Percentiles rank a stretch among this genome's conserved stretches.
These are phyloP conservation scores for Heterobasidion annosum DNA, from an alignment of 1,284 basidiomycete genomes.

Conservation along the genomic window DNA sequence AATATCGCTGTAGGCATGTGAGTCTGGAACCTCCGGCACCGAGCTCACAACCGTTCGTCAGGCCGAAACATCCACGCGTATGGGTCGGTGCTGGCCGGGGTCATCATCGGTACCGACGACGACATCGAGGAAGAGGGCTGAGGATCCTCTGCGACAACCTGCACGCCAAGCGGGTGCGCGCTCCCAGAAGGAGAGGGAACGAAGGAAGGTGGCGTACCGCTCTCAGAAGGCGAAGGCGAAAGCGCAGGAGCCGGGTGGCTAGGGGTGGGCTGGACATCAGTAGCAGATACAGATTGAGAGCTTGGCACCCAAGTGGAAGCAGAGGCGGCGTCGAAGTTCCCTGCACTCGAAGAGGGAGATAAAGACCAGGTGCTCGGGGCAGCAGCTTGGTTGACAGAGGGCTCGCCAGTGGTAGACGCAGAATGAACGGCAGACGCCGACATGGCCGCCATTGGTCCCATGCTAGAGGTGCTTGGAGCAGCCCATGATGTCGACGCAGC, in stretches of 20 bases:
- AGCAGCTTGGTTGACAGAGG: neutral
- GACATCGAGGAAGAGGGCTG: neutral
- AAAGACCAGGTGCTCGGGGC: conserved; percentile 3
- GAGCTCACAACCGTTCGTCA: conserved; percentile 1
- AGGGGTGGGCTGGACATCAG: neutral
- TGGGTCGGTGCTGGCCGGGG: conserved; percentile 27
- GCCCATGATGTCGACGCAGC: neutral
- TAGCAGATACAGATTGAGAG: neutral
- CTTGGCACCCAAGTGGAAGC: neutral
- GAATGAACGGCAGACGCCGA: neutral
- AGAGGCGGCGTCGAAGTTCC: neutral
- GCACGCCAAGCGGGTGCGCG: conserved; percentile 7
- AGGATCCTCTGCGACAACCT: conserved; percentile 8
- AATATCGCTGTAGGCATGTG: too few species aligned
- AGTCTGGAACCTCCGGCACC: neutral
- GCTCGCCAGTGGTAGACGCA: neutral
- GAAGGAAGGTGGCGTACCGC: conserved; percentile 8
- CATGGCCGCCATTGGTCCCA: neutral
- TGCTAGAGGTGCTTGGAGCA: neutral
- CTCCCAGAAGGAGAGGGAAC: conserved; percentile 11
- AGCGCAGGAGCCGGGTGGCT: neutral
- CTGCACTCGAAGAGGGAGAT: neutral
- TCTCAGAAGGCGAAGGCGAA: neutral
- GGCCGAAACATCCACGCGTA: conserved; percentile 33
- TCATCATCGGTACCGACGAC: conserved; percentile 15